Percentiles rank a stretch among this genome's conserved stretches.
Evolutionary conservation across 2,329 filamentous ascomycete genomes (phyloP).

Genomic region (Laburnicola sp.): DNA sequence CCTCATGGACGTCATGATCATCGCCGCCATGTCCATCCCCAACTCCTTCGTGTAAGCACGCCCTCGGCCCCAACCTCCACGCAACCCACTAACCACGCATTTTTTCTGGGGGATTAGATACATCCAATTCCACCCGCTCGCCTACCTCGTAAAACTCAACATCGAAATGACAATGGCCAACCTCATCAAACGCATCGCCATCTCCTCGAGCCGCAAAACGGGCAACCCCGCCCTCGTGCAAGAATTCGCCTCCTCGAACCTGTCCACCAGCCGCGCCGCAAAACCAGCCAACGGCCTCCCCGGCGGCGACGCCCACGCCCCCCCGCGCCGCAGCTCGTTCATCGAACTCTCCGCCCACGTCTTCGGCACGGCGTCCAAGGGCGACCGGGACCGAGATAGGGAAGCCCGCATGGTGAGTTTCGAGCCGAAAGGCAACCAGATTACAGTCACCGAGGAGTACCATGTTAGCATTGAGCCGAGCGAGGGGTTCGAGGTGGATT

Average conservation of each 20-base stretch:
- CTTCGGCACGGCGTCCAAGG: not conserved
- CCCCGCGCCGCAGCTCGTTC: not conserved
- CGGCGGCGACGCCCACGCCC: not conserved
- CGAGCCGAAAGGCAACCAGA: conserved; percentile 14
- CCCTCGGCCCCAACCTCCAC: not conserved
- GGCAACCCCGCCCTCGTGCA: conserved; percentile 32
- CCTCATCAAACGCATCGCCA: conserved; percentile 49
- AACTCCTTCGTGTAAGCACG: conserved; percentile 50
- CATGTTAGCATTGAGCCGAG: conserved; percentile 13
- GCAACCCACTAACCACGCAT: not conserved
- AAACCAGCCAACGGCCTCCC: not conserved
- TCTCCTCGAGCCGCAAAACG: conserved; percentile 34
- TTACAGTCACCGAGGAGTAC: conserved; percentile 23
- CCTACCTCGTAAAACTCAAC: conserved; percentile 55
- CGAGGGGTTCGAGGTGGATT: not conserved
- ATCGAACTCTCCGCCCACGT: conserved; percentile 1
- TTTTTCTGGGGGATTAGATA: conserved; percentile 35
- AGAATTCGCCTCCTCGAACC: conserved; percentile 18
- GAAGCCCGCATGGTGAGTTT: conserved; percentile 3
- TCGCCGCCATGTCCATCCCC: conserved; percentile 52
- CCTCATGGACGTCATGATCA: conserved; percentile 55
- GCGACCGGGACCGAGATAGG: not conserved
- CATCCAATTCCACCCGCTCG: conserved; percentile 56
- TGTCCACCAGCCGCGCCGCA: conserved; percentile 11
- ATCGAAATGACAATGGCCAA: conserved; percentile 59